Base-by-base conservation (phyloP, 2,329 filamentous ascomycete genomes). In the Xylaria digitata region DNA sequence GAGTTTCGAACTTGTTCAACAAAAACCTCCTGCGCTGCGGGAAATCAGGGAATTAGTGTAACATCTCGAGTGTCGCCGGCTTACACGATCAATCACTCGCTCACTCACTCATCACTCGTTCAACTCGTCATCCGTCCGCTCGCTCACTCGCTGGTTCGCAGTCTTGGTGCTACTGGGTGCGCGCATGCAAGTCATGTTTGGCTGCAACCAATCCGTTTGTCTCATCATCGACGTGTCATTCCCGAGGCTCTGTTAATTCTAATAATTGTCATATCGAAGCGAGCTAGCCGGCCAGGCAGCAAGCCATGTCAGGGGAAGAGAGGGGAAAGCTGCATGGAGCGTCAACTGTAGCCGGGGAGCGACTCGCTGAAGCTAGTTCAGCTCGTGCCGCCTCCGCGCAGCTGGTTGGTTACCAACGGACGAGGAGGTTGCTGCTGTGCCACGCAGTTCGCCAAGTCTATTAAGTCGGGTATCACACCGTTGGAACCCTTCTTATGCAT, bases 361-460 rank as follows among this genome's bases (percentile, higher is more conserved):
- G 61, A 67, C 61, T 63, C 48, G 62, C 49, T 56, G 60, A 57
- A 34, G 57, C 19, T 50, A 23, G 46, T 69, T 67, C 67, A 69
- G 67, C 67, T 67, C 49, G 46, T 53, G 50, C 61, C 58, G 54
- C 64, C 49, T 61, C 37, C 54, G 45, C 56, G 58, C 50, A 63
- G 68, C 59, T 69, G 68, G 68, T 70, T 68, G 68, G 66, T 59
- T 63, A 61, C 63, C 59, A 61, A 57, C 32, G 56, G 21, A 61
- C 40, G 55, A 57, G 45, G 54, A 67, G 52, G 56, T 56, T 46
- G 66, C 34, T 32, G 42, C 49, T 46, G 65, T 70, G 63, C 53
- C 60, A 63, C 67, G 26, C 49, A 42, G 66, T 58, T 67, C 55
- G 65, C 63, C 59, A 70, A 65, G 59, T 45, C 42, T 40, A 56